Evolutionary conservation across 495 filamentous ascomycete genomes (phyloP), one percentile per base, ranked within the genome.

Genomic region (Penicillium atrosanguineum): DNA sequence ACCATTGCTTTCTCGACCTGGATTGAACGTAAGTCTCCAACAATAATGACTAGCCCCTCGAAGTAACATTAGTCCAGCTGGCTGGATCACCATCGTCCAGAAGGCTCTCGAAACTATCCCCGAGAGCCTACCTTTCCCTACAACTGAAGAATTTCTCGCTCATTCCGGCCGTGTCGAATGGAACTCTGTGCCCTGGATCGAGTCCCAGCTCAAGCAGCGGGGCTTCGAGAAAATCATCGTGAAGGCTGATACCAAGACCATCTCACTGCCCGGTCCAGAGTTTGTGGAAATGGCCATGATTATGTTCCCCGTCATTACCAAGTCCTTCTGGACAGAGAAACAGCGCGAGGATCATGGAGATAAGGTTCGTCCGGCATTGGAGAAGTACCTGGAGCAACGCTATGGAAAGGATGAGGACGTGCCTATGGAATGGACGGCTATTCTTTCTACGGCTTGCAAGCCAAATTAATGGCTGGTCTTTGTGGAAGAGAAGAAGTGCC

Each of bases 391-490:
- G 46, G 61, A 62, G 18, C 57, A 59, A 34, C 57, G 48, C 15
- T 75, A 67, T 52, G 71, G 69, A 4, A 50, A 55, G 16, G 54
- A 68, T 20, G 67, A 59, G 11, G 52, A 65, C 5, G 57, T 74
- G 29, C 51, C 53, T 2, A 63, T 69, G 47, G 58, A 69, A 15
- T 73, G 69, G 59, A 48, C 50, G 18, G 73, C 68, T 14, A 62
- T 75, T 50, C 25, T 76, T 16, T 69, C 70, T 3, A 72, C 65
- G 16, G 67, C 55, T 7, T 54, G 46, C 38, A 74, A 75, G 52
- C 41, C 64, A 43, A 37, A 38, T 34, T 57, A 55, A 15, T 5
- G 16, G n/a, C 16, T 19, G n/a, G 38, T 34, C 31, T 34, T 11
- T 34, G 31, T 34, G 11, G 31, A 34, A 31, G 23, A 23, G 23